Evolutionary conservation across 352 stramenopile genomes (phyloP).

Genomic region (Phytophthora capsici): DNA sequence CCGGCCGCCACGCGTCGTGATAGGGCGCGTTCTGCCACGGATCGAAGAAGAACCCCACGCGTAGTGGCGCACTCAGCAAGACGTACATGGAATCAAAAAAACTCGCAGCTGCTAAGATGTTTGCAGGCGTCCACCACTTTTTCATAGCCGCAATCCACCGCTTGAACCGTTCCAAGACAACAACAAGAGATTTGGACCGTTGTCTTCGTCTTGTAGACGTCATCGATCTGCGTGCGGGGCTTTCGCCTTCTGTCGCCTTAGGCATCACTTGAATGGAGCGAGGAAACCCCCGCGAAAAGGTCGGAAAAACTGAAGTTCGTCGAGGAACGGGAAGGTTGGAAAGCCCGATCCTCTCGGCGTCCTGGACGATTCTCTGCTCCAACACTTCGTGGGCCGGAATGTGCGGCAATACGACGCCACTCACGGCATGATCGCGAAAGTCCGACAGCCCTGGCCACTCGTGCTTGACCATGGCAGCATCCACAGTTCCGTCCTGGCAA

Average conservation of each 20-base stretch:
- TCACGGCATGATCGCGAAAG: constrained; percentile 27
- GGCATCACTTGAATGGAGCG: constrained; percentile 22
- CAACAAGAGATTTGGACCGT: constrained; percentile 7
- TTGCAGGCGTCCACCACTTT: constrained; percentile 19
- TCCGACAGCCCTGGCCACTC: constrained; percentile 32
- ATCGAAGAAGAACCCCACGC: constrained; percentile 56
- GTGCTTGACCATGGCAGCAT: constrained; percentile 34
- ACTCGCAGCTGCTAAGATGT: constrained; percentile 30
- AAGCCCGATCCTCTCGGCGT: constrained; percentile 29
- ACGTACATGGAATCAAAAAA: constrained; percentile 51
- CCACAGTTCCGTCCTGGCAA: background rate
- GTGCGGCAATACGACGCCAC: constrained; percentile 25
- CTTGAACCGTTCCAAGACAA: constrained; percentile 17
- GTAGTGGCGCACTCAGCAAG: constrained; percentile 44
- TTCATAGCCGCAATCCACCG: constrained; percentile 19
- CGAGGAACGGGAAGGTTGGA: constrained; percentile 23
- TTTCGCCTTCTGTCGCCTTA: background rate
- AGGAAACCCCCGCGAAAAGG: constrained; percentile 10
- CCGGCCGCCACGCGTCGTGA: constrained; percentile 27
- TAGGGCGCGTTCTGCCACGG: constrained; percentile 22
- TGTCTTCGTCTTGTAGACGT: constrained; percentile 4
- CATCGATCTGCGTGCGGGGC: background rate
- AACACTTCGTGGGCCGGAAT: constrained; percentile 21
- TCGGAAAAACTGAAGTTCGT: constrained; percentile 25
- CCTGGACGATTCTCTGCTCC: constrained; percentile 32